phyloP scores from a whole-genome alignment of 805 yeast genomes.

The Sungouiozyma ichnusensis region DNA sequence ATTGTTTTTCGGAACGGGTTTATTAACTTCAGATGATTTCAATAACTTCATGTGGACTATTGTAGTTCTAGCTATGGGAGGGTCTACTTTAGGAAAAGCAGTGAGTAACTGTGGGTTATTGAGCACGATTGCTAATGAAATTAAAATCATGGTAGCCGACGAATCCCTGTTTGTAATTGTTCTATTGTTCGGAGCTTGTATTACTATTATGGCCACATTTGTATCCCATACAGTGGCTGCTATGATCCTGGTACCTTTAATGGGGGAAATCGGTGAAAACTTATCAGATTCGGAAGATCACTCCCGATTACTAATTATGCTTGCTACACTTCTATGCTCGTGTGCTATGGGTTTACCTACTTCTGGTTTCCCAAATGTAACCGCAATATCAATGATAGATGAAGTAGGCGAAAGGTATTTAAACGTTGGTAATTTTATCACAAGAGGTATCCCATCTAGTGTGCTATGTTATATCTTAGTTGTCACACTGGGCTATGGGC shows the following conservation, averaged over 20 bases:
- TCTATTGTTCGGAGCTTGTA: constrained; percentile 69
- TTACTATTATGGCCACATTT: constrained; percentile 81
- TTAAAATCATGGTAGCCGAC: constrained; percentile 55
- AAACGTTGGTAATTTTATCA: constrained; percentile 76
- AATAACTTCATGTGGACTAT: constrained; percentile 96
- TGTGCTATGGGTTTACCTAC: constrained; percentile 98
- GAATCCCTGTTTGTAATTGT: constrained; percentile 65
- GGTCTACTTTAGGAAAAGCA: constrained; percentile 89
- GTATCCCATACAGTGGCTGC: constrained; percentile 98
- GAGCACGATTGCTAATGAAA: constrained; percentile 59
- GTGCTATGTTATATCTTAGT: constrained; percentile 62
- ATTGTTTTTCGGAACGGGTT: constrained; percentile 87
- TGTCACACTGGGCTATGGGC: constrained; percentile 66
- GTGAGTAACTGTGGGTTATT: constrained; percentile 86
- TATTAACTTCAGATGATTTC: constrained; percentile 80
- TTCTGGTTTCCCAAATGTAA: constrained; percentile 94
- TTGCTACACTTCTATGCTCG: constrained; percentile 62
- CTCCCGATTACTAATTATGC: constrained; percentile 69
- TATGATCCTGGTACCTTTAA: constrained; percentile 79
- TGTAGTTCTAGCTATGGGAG: constrained; percentile 95
- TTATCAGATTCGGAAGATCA: constrained; percentile 55
- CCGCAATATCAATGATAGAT: constrained; percentile 91
- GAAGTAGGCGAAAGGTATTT: constrained; percentile 86
- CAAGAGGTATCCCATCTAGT: constrained; percentile 85
- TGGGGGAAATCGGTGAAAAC: constrained; percentile 76